A percentile compares a stretch with the other conserved stretches of the same genome.
Evolutionary conservation across 2,329 filamentous ascomycete genomes (phyloP).

Genomic region (Pyrenochaeta sp.): DNA sequence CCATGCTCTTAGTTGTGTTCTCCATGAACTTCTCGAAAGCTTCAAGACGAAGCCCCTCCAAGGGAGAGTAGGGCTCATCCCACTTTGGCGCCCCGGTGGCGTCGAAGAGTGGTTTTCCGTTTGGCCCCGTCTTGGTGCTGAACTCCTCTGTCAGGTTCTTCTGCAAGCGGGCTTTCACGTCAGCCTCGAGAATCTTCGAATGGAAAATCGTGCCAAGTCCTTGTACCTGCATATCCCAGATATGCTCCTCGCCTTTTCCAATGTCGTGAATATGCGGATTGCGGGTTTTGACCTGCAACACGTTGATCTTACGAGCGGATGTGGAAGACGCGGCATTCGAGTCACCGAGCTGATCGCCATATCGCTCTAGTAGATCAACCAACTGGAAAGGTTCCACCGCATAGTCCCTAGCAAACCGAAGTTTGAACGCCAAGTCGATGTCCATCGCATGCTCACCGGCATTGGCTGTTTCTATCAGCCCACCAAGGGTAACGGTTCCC

Average conservation of each 20-base stretch:
- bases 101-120: conserved; percentile 5
- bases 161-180: conserved; percentile 9
- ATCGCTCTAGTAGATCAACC: conserved; percentile 16
- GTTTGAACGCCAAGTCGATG: conserved; percentile 14
- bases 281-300: conserved; percentile 21
- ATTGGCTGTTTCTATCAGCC: conserved; percentile 16
- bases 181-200: conserved; percentile 2
- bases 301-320: neutral
- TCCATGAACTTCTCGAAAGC: no score
- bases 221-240: conserved; percentile 17
- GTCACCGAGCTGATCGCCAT: neutral
- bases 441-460: conserved; percentile 27
- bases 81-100: no score
- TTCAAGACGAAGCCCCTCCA: no score
- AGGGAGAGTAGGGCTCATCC: no score
- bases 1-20: no score
- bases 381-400: conserved; percentile 25
- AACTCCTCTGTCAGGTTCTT: conserved; percentile 5
- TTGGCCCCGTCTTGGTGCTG: neutral
- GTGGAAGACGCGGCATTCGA: neutral
- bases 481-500: neutral
- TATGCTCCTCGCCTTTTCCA: conserved; percentile 16
- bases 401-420: conserved; percentile 22
- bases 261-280: conserved; percentile 23
- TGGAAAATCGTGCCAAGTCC: conserved; percentile 24